Evolutionary conservation across 1,284 basidiomycete species (phyloP).

Genomic region (Kalmanozyma brasiliensis): DNA sequence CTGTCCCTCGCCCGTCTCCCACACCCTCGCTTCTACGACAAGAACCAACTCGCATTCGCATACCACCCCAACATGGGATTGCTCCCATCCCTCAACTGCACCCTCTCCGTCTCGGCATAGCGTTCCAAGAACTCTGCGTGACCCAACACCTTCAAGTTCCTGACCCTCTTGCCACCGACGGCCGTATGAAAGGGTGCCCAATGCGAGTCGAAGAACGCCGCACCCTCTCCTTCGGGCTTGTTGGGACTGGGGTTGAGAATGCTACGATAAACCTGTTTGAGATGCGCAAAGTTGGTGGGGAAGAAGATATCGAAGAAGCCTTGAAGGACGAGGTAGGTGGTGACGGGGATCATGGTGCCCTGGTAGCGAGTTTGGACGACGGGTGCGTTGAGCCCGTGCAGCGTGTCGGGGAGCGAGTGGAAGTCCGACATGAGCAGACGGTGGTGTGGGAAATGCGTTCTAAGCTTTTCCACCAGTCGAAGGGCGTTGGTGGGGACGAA

Average conservation of each 20-base stretch:
- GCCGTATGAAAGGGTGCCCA: background rate
- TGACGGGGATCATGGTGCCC: conserved; percentile 81
- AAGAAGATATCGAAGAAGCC: conserved; percentile 99
- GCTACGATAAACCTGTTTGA: conserved; percentile 68
- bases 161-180: conserved; percentile 2
- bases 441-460: conserved; percentile 86
- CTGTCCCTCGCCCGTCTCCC: no score
- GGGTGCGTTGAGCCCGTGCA: conserved; percentile 84
- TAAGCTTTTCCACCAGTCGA: conserved; percentile 83
- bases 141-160: conserved; percentile 17
- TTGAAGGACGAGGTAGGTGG: conserved; percentile 89
- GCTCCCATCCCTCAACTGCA: conserved; percentile 78
- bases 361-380: conserved; percentile 94
- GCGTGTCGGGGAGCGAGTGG: conserved; percentile 83
- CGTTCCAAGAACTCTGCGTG: conserved; percentile 85
- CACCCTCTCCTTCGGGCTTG: background rate
- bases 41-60: conserved; percentile 79
- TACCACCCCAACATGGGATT: conserved; percentile 89
- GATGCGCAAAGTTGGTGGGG: conserved; percentile 87
- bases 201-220: conserved; percentile 11
- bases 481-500: conserved; percentile 94
- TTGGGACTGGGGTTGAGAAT: conserved; percentile 5
- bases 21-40: conserved; percentile 42
- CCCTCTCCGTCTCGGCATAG: conserved; percentile 79
- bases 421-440: conserved; percentile 94